phyloP scores from a whole-genome alignment of 306 rosid genomes.

The Citrullus mucosospermus region DNA sequence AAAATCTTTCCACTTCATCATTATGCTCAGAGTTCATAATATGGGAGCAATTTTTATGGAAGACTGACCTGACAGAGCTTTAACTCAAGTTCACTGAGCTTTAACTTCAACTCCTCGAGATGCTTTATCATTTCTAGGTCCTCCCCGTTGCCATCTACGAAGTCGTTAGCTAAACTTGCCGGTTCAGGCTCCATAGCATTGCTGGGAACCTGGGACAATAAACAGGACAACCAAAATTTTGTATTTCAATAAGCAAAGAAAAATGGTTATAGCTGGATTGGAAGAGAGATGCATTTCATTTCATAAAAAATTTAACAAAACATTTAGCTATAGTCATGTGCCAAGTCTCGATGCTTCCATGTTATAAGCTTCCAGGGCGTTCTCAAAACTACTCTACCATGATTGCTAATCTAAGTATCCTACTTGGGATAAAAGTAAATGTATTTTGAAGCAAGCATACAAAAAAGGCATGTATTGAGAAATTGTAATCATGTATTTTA shows the following conservation, averaged over 20 bases:
- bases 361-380: neutral
- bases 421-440: neutral
- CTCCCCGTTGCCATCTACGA: constrained; percentile 5
- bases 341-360: neutral
- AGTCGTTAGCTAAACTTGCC: constrained; percentile 9
- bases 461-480: neutral
- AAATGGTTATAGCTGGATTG: neutral
- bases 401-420: neutral
- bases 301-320: neutral
- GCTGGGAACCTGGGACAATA: neutral
- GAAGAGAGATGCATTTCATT: neutral
- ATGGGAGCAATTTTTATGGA: neutral
- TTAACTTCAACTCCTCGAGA: constrained; percentile 49
- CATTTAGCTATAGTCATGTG: neutral
- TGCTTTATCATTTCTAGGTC: constrained; percentile 22
- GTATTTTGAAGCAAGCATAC: neutral
- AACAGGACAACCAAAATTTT: neutral
- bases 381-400: neutral
- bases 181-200: constrained; percentile 8
- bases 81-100: constrained; percentile 49
- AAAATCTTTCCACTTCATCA: neutral
- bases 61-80: constrained; percentile 66
- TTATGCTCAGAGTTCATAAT: neutral
- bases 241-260: neutral
- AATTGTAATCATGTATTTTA: constrained; percentile 33